Conservation (phyloP, 2,329 filamentous ascomycete species). For the Diplodia mutila region DNA sequence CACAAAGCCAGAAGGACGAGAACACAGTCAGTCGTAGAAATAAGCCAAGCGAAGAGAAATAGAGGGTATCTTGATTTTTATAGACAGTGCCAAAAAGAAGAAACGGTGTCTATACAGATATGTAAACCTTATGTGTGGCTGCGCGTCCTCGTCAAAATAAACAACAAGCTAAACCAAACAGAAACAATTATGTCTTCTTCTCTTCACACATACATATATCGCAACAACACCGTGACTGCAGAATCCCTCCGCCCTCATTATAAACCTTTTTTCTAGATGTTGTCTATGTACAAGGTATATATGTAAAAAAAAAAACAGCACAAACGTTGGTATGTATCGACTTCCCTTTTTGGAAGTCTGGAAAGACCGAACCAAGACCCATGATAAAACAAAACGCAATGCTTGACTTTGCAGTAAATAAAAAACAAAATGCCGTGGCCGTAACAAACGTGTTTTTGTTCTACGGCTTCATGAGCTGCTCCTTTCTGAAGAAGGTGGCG, state of each 20-base stretch:
- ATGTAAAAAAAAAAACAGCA: background rate
- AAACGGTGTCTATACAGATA: background rate
- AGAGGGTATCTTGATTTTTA: slow-evolving; percentile 11
- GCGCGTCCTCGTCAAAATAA: background rate
- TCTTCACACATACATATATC: background rate
- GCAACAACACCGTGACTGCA: background rate
- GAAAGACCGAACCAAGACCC: background rate
- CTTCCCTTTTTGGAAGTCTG: too few relatives aligned
- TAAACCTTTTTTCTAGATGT: background rate
- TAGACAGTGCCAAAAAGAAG: background rate
- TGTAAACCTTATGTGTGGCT: background rate
- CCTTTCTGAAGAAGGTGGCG: slow-evolving; percentile 61
- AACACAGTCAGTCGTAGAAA: background rate
- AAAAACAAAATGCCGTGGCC: background rate
- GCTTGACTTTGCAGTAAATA: background rate
- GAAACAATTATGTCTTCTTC: background rate
- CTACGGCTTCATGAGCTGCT: slow-evolving; percentile 60
- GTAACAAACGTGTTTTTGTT: background rate
- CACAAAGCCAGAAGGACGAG: too few relatives aligned
- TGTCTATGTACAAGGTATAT: background rate
- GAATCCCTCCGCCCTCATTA: background rate
- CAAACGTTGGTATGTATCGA: background rate
- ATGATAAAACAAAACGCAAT: background rate
- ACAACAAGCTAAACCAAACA: background rate
- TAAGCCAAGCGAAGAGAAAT: background rate